Evolutionary conservation across 2,329 filamentous ascomycete species (phyloP).

Genomic region (Penicillium sp.): DNA sequence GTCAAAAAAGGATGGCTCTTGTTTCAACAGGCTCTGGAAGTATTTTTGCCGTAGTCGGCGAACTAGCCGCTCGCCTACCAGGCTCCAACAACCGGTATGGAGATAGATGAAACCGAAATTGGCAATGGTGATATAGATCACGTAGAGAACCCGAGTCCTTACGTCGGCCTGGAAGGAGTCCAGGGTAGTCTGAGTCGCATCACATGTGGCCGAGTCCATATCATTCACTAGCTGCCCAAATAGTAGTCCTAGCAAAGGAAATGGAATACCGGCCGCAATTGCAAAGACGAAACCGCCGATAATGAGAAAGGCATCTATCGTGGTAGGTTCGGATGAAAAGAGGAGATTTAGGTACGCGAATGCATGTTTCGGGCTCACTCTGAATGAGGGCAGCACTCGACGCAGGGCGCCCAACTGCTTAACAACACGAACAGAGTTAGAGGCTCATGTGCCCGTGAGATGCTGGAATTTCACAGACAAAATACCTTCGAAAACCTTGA

Average conservation of each 20-base stretch:
- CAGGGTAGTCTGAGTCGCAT: too few species aligned
- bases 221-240: constrained; percentile 30
- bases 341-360: background rate
- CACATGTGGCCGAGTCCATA: constrained; percentile 26
- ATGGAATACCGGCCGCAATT: constrained; percentile 27
- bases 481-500: too few species aligned
- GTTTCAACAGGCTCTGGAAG: constrained; percentile 55
- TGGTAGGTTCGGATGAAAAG: constrained; percentile 17
- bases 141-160: too few species aligned
- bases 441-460: too few species aligned
- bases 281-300: constrained; percentile 23
- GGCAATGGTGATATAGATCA: constrained; percentile 62
- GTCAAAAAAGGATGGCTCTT: constrained; percentile 63
- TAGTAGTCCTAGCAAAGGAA: constrained; percentile 28
- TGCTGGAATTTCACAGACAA: too few species aligned
- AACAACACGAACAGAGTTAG: too few species aligned
- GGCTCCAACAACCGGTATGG: constrained; percentile 61
- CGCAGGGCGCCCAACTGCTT: too few species aligned
- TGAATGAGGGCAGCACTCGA: too few species aligned
- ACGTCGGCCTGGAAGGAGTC: constrained; percentile 24
- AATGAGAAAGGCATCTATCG: constrained; percentile 17
- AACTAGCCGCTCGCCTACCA: constrained; percentile 61
- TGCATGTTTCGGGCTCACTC: too few species aligned
- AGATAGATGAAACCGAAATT: constrained; percentile 62
- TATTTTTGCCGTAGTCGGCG: constrained; percentile 61